A percentile compares a stretch with the other conserved stretches of the same genome.
Evolutionary conservation across 2,329 filamentous ascomycete genomes (phyloP).

Genomic region (Grosmannia huntii): DNA sequence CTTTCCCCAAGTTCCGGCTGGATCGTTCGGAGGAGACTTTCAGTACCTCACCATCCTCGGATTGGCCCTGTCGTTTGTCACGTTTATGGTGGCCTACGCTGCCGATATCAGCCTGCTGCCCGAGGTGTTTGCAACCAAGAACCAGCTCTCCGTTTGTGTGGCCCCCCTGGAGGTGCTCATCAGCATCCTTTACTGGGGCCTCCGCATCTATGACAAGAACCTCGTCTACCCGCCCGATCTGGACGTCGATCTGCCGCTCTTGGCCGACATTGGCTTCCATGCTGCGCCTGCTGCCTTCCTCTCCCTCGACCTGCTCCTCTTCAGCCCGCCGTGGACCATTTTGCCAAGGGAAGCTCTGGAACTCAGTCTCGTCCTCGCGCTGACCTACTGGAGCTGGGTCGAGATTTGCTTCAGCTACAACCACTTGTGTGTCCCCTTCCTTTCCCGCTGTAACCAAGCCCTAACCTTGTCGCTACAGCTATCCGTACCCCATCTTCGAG

Average conservation of each 20-base stretch:
- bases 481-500: constrained; percentile 78
- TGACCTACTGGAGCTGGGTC: constrained; percentile 66
- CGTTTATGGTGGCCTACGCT: constrained; percentile 47
- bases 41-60: constrained; percentile 67
- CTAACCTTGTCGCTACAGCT: constrained; percentile 31
- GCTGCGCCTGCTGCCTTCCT: constrained; percentile 53
- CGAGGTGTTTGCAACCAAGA: constrained; percentile 53
- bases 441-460: neutral
- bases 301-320: constrained; percentile 49
- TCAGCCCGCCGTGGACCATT: constrained; percentile 63
- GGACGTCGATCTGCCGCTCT: constrained; percentile 39
- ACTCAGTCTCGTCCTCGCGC: constrained; percentile 45
- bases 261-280: constrained; percentile 51
- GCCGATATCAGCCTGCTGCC: constrained; percentile 50
- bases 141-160: constrained; percentile 49
- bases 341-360: constrained; percentile 44
- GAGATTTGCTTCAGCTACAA: constrained; percentile 59
- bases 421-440: constrained; percentile 36
- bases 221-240: constrained; percentile 43
- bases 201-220: constrained; percentile 41
- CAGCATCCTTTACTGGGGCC: constrained; percentile 59
- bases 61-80: constrained; percentile 44
- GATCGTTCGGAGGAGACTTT: constrained; percentile 53
- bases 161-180: constrained; percentile 61
- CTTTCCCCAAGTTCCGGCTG: constrained; percentile 39